Percentiles rank a stretch among this genome's conserved stretches.
Conservation (phyloP, 1,139 yeast genomes). For the Saccharomyces hybrid region DNA sequence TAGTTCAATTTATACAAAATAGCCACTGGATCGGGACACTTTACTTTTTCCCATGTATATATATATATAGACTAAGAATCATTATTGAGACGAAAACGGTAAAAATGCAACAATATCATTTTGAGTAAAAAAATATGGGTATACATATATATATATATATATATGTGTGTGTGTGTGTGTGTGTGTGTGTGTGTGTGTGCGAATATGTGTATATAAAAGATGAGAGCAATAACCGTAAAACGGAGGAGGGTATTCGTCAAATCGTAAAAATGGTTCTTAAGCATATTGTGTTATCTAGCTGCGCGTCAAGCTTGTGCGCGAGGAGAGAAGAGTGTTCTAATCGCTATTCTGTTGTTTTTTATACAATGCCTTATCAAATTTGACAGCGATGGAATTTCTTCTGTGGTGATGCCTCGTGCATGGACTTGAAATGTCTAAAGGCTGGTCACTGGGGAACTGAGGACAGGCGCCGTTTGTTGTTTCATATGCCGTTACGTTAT, state of each 20-base stretch:
- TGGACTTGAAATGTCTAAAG: slow-evolving; percentile 4
- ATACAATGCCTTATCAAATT: slow-evolving; percentile 21
- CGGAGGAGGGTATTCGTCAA: background rate
- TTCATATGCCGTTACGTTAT: background rate
- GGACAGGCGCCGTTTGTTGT: background rate
- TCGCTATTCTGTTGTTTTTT: slow-evolving; percentile 5
- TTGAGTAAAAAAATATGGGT: background rate
- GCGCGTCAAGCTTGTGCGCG: background rate
- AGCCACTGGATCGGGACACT: background rate
- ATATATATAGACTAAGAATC: background rate
- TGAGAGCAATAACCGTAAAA: background rate
- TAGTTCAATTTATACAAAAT: background rate
- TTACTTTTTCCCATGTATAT: background rate
- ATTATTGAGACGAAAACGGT: background rate
- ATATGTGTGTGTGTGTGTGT: background rate
- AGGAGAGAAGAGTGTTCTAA: background rate
- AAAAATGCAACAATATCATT: background rate
- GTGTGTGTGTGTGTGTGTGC: background rate
- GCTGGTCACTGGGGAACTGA: background rate
- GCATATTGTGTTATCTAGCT: background rate
- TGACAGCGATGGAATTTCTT: slow-evolving; percentile 29
- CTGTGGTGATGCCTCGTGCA: slow-evolving; percentile 30
- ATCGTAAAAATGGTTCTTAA: background rate
- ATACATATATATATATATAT: background rate
- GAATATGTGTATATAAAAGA: background rate